Evolutionary conservation across 371 early-diverging fungal genomes (phyloP).

Genomic region (Chytridium lagenaria): DNA sequence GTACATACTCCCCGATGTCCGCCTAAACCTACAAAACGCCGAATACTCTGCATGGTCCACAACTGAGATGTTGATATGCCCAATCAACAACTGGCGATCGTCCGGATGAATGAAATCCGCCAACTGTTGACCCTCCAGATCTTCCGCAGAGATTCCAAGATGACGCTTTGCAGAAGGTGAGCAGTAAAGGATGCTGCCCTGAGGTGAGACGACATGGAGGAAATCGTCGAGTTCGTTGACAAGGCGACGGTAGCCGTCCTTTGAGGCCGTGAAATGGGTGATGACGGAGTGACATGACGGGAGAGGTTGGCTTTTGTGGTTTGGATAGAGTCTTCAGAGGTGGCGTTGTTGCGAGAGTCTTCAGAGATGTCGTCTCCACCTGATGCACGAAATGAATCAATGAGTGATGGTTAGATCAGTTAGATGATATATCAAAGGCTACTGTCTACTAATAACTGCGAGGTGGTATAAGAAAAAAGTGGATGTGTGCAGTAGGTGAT

Average conservation of each 20-base stretch:
- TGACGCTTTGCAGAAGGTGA: slow-evolving; percentile 61
- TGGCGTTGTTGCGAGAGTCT: too few species aligned
- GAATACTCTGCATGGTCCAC: slow-evolving; percentile 21
- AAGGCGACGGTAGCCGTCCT: slow-evolving; percentile 55
- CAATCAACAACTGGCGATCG: slow-evolving; percentile 42
- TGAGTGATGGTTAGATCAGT: too few species aligned
- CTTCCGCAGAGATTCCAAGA: slow-evolving; percentile 66
- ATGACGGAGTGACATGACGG: slow-evolving; percentile 50
- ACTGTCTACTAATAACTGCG: too few species aligned
- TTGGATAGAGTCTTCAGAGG: slow-evolving; percentile 24
- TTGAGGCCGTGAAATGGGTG: slow-evolving; percentile 43
- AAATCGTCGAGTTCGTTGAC: slow-evolving; percentile 67
- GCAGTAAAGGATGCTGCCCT: slow-evolving; percentile 63
- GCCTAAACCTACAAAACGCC: slow-evolving; percentile 36
- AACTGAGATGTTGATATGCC: not conserved
- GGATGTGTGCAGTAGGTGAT: too few species aligned
- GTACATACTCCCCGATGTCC: slow-evolving; percentile 30
- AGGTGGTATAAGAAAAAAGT: too few species aligned
- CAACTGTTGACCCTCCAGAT: slow-evolving; percentile 60
- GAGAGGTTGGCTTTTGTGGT: slow-evolving; percentile 29
- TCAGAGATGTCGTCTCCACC: too few species aligned
- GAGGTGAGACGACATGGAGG: slow-evolving; percentile 64
- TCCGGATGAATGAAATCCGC: slow-evolving; percentile 67
- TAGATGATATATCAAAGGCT: too few species aligned
- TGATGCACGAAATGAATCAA: too few species aligned